phyloP scores from a whole-genome alignment of 306 rosid genomes.

The Begonia loranthoides region DNA sequence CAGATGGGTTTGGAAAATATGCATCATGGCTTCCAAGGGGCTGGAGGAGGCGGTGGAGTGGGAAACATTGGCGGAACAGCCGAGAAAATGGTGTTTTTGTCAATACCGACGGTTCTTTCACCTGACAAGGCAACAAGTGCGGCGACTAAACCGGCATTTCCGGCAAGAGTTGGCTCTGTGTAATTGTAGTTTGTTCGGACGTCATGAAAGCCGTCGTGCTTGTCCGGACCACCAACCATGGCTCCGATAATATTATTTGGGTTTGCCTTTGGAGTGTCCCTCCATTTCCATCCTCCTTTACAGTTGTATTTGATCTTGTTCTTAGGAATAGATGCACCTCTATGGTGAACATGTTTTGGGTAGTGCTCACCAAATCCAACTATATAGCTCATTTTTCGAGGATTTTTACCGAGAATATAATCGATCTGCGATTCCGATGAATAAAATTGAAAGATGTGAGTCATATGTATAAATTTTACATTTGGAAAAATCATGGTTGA shows the following conservation, averaged over 20 bases:
- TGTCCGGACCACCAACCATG: conserved; percentile 99
- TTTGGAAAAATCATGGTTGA: too few species aligned
- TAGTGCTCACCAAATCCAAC: conserved; percentile 79
- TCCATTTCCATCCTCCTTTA: conserved; percentile 98
- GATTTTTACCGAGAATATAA: conserved; percentile 89
- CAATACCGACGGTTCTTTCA: conserved; percentile 46
- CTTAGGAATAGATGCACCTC: conserved; percentile 92
- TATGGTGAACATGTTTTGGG: conserved; percentile 89
- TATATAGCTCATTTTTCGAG: conserved; percentile 75
- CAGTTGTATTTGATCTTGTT: conserved; percentile 78
- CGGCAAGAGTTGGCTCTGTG: conserved; percentile 93
- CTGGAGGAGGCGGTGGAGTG: conserved; percentile 98
- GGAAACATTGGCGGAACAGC: conserved; percentile 98
- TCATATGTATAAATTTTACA: too few species aligned
- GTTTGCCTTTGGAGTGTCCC: conserved; percentile 65
- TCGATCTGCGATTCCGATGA: conserved; percentile 44
- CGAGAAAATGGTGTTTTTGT: conserved; percentile 83
- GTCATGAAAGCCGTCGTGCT: conserved; percentile 78
- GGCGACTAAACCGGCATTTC: conserved; percentile 89
- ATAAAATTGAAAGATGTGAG: neutral
- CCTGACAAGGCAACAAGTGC: conserved; percentile 91
- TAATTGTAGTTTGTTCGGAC: conserved; percentile 81
- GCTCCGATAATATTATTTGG: conserved; percentile 82
- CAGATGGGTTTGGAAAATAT: too few species aligned
- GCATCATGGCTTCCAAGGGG: conserved; percentile 86